Evolutionary conservation across 2,329 filamentous ascomycete genomes (phyloP), one percentile per base, ranked within the genome.

Genomic region (Fonsecaea erecta): DNA sequence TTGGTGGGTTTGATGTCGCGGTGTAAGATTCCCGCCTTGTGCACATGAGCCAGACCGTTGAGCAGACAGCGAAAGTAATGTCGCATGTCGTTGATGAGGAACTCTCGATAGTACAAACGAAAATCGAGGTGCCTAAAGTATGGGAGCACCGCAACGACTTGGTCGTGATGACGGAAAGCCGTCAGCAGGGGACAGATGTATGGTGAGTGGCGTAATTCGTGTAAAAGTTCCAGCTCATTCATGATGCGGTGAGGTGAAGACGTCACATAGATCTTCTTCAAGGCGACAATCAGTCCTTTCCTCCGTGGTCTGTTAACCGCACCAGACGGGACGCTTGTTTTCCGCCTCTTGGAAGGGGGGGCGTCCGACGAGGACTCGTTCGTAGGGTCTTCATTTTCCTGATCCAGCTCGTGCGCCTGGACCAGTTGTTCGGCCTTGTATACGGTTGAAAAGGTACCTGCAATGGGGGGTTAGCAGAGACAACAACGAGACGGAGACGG

Each of bases 261-360:
- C 0, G 96, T 99, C 70, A 98, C 95, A 77, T 99, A 99, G 72
- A 99, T 99, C 81, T 99, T 99, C 81, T 99, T 99, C 78, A 99
- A 91, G 21, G 96, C 95, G 68, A 99, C 96, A 74, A 90, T 98
- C 75, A 90, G 91, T 26, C 90, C 83, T 70, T 81, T 84, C 57
- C 80, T 81, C 61, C 80, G 80, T 18, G 46, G 43, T 28, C 58
- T 40, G 9, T 28, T 37, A 18, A 43, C 26, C 53, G 11, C 48
- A 46, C 76, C 77, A 24, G 72, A 74, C 21, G 75, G 60, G 76
- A 72, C 43, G 74, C 69, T 66, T 32, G 67, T 77, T 72, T 78
- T 82, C 63, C 77, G 78, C 71, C 76, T 83, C 74, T 87, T 90
- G 11, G 87, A 75, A 0, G 88, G 86, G n/a, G 88, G 90, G n/a